These are phyloP conservation scores for Fusarium aywerte DNA, from an alignment of 2,329 filamentous ascomycete species.

Conservation along the genomic window DNA sequence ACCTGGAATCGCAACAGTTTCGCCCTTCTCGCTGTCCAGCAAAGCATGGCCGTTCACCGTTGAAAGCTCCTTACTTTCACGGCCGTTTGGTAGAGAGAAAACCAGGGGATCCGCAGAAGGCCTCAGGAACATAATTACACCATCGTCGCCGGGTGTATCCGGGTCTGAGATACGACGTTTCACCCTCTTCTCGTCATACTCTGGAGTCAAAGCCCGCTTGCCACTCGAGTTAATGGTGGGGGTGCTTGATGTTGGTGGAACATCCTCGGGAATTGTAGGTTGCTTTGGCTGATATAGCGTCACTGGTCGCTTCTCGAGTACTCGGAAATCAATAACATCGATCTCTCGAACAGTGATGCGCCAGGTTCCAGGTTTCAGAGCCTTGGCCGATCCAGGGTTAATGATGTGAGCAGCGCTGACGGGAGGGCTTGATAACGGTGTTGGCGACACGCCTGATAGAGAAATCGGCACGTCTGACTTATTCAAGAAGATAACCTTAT, in stretches of 20 bases:
- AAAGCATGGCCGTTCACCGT: conserved; percentile 61
- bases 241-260: conserved; percentile 47
- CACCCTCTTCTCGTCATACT: conserved; percentile 59
- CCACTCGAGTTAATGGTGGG: conserved; percentile 58
- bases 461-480: conserved; percentile 65
- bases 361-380: conserved; percentile 66
- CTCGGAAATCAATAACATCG: conserved; percentile 67
- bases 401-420: conserved; percentile 58
- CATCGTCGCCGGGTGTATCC: conserved; percentile 53
- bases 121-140: conserved; percentile 66
- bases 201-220: conserved; percentile 62
- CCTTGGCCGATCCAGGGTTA: conserved; percentile 58
- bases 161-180: conserved; percentile 54
- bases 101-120: conserved; percentile 62
- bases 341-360: conserved; percentile 62
- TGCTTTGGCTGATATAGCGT: conserved; percentile 51
- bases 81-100: conserved; percentile 61
- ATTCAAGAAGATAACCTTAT: conserved; percentile 67
- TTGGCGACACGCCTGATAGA: conserved; percentile 59
- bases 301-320: conserved; percentile 65
- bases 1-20: conserved; percentile 61
- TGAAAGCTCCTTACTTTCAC: conserved; percentile 60
- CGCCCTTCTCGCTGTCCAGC: conserved; percentile 61
- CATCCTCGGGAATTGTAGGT: conserved; percentile 45
- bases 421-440: conserved; percentile 52